phyloP scores from a whole-genome alignment of 2,329 filamentous ascomycete species.

The Hymenoscyphus fraxineus region DNA sequence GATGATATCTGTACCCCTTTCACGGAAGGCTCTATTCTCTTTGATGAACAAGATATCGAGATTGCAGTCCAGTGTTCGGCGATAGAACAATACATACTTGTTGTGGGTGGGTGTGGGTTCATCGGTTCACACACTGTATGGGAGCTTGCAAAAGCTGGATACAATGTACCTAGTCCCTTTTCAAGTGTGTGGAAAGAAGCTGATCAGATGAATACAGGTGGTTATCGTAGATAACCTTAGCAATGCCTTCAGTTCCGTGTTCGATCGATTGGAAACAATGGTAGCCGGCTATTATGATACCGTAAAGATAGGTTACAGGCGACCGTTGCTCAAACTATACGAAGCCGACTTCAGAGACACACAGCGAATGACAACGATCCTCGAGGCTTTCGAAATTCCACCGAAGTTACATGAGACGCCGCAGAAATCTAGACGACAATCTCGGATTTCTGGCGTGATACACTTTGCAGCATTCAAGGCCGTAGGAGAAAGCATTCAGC shows the following conservation, averaged over 20 bases:
- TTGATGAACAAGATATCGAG: conserved; percentile 24
- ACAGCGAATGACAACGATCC: conserved; percentile 24
- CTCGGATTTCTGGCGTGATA: conserved; percentile 58
- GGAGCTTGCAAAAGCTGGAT: conserved; percentile 45
- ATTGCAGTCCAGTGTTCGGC: conserved; percentile 17
- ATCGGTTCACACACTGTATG: conserved; percentile 49
- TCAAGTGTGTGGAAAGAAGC: not conserved
- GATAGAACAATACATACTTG: conserved; percentile 34
- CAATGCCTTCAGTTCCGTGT: conserved; percentile 35
- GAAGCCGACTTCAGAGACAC: conserved; percentile 30
- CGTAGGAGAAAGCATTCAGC: conserved; percentile 51
- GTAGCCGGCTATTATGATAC: conserved; percentile 21
- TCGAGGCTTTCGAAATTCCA: conserved; percentile 24
- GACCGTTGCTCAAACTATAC: conserved; percentile 30
- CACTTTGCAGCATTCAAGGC: conserved; percentile 65
- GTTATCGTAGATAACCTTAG: conserved; percentile 36
- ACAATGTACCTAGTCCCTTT: conserved; percentile 35
- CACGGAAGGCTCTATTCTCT: conserved; percentile 26
- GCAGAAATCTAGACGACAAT: conserved; percentile 13
- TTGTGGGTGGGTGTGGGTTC: conserved; percentile 46
- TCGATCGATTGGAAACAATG: conserved; percentile 23
- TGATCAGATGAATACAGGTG: conserved; percentile 30
- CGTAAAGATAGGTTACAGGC: conserved; percentile 13
- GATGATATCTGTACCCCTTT: conserved; percentile 24
- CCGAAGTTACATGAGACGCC: conserved; percentile 11